Evolutionary conservation across 495 filamentous ascomycete species (phyloP).

Genomic region (Rhypophila decipiens): DNA sequence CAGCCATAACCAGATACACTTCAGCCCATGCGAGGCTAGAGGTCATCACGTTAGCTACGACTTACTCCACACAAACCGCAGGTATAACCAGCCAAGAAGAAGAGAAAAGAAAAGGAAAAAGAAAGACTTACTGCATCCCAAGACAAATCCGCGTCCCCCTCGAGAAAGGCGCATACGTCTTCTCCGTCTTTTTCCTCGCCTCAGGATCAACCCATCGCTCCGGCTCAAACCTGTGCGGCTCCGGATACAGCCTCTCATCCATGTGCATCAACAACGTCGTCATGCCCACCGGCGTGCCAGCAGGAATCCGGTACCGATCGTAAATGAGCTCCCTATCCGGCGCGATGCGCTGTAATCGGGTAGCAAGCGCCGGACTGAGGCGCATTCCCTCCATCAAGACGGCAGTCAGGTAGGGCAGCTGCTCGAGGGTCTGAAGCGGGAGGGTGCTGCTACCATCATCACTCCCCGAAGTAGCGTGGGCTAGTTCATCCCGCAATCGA

Average conservation of each 20-base stretch:
- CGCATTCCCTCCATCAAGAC: conserved; percentile 32
- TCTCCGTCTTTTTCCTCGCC: conserved; percentile 7
- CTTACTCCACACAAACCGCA: no score
- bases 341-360: conserved; percentile 30
- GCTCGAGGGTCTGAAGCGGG: conserved; percentile 15
- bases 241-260: conserved; percentile 18
- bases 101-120: neutral
- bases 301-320: conserved; percentile 37
- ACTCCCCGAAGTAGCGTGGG: no score
- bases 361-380: conserved; percentile 25
- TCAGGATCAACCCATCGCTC: conserved; percentile 14
- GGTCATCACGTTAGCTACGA: neutral
- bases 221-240: conserved; percentile 14
- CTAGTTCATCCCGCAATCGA: conserved; percentile 18
- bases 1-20: conserved; percentile 15
- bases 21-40: conserved; percentile 20
- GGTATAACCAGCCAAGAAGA: neutral
- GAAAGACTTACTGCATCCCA: conserved; percentile 19
- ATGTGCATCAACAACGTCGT: conserved; percentile 24
- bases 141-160: conserved; percentile 19
- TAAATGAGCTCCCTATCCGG: conserved; percentile 28
- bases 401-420: conserved; percentile 30
- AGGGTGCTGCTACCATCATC: neutral
- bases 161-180: conserved; percentile 20
- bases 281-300: conserved; percentile 34